Base-by-base conservation (phyloP, 306 rosid species). In the Vigna trinervia region DNA sequence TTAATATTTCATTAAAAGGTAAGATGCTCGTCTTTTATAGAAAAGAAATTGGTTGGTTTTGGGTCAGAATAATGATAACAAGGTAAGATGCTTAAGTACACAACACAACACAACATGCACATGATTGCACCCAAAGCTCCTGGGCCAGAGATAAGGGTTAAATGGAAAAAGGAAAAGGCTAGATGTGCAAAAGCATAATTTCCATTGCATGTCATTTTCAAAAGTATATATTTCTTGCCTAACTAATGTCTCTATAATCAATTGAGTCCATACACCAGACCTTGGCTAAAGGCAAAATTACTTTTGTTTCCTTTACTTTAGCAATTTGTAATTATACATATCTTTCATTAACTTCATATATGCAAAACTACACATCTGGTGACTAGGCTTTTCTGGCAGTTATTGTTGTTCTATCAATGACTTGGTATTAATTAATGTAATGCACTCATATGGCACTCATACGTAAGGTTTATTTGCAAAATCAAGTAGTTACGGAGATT, bases 201-300 rank as follows among this genome's bases (percentile, higher is more conserved):
- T 69, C 13, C 64, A 17, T 63, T 73, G 81, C 86, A 54, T 74
- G 85, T 85, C 77, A 89, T 85, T 83, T 83, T 81, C 81, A 71
- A 81, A 78, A 66, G 45, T 80, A 14, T 63, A 8, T 72, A 57
- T 76, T 43, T 59, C 56, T 71, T 63, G 20, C 61, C 34, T 60
- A 12, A 56, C 8, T 23, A 17, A 69, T 77, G 71, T 36, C 22
- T 36, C 22, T n/a, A 69, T 59, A n/a, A 51, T 36, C 75, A 39
- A 20, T 78, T 64, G 36, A 70, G 62, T 70, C 41, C 69, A 56
- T 39, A 4, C 67, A 69, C 1, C 5, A 26, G 5, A 54, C 7
- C 66, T 76, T 60, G 47, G 26, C 32, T 54, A 13, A 60, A 60
- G 60, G 13, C 23, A 8, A 45, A 32, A 0, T 66, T 20, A 14